These are phyloP conservation scores for Camellia japonica DNA, from an alignment of 148 eudicot genomes.

Conservation along the genomic window DNA sequence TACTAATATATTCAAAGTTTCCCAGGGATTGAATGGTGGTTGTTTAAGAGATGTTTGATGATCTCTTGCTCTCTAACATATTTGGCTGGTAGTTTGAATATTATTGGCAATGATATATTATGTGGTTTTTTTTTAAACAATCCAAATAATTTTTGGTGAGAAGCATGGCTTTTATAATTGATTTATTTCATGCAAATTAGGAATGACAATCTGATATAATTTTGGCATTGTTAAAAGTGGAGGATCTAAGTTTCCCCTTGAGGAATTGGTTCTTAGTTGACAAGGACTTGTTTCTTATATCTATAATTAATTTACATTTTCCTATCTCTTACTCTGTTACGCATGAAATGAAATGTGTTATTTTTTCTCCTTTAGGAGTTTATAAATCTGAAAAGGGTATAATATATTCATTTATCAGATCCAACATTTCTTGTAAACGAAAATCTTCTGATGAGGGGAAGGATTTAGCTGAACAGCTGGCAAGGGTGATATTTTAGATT, in stretches of 20 bases:
- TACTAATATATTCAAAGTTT: no score
- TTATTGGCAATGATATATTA: no score
- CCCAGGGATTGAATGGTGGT: no score
- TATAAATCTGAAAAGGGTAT: not conserved
- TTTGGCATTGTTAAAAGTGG: not conserved
- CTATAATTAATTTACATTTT: no score
- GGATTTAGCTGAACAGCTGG: constrained; percentile 63
- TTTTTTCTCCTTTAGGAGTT: not conserved
- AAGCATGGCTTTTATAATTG: not conserved
- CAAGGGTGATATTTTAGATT: constrained; percentile 75
- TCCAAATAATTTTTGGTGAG: no score
- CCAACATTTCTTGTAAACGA: constrained; percentile 11
- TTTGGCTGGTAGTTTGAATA: no score
- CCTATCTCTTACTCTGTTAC: not conserved
- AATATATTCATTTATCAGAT: constrained; percentile 5
- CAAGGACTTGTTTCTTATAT: not conserved
- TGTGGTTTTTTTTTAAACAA: no score
- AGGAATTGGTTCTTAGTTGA: not conserved
- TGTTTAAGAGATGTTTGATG: no score
- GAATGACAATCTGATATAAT: not conserved
- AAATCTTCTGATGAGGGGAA: constrained; percentile 51
- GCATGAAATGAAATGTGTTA: not conserved
- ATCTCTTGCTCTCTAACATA: no score
- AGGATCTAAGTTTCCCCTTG: not conserved
- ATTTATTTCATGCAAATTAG: not conserved